Evolutionary conservation across 441 rosid genomes (phyloP).

Genomic region (Populus hybrid): DNA sequence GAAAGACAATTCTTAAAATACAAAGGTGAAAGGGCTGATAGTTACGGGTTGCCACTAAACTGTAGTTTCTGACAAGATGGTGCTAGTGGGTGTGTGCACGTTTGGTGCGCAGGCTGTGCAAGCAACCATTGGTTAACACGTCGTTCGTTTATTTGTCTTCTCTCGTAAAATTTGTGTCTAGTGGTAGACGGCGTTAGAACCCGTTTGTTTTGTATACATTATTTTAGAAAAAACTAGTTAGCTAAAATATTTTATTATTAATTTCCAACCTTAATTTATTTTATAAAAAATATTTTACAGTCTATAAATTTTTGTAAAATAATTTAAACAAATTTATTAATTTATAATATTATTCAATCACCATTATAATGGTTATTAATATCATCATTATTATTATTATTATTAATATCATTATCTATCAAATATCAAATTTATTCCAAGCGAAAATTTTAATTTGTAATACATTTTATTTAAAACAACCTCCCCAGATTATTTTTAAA

Average conservation of each 20-base stretch:
- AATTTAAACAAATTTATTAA: no score
- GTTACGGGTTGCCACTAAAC: background rate
- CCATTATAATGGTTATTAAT: background rate
- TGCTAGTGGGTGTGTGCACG: background rate
- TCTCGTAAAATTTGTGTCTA: background rate
- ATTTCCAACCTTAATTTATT: no score
- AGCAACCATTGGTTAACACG: background rate
- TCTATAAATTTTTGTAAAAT: no score
- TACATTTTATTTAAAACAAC: no score
- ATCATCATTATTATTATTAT: no score
- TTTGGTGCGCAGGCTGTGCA: background rate
- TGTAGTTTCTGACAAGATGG: background rate
- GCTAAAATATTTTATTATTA: no score
- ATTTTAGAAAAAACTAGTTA: no score
- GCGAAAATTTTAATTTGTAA: no score
- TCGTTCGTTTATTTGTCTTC: background rate
- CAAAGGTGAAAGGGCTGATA: background rate
- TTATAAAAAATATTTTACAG: no score
- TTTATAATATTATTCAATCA: background rate
- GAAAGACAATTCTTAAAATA: background rate
- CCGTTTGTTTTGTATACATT: background rate
- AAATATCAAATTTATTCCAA: no score
- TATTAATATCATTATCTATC: no score
- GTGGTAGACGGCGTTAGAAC: background rate
- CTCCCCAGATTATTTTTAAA: no score